phyloP scores from a whole-genome alignment of 2,329 filamentous ascomycete species.

The Macrophomina pseudophaseolina region DNA sequence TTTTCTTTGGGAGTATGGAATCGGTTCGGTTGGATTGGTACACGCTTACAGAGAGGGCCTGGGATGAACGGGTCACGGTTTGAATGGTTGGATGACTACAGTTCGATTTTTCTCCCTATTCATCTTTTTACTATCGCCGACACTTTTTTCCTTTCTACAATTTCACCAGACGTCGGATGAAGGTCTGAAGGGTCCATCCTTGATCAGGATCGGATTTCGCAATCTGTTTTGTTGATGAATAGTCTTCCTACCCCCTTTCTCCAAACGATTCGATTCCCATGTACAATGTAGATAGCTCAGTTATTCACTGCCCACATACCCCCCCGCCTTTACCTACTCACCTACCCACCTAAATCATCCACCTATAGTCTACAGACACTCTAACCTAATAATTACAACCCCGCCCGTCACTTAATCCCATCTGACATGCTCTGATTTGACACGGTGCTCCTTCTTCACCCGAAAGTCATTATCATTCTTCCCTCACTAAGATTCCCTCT shows the following conservation, averaged over 20 bases:
- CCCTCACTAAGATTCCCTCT: too few species aligned
- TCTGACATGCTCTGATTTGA: too few species aligned
- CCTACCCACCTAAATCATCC: background rate
- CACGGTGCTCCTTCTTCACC: too few species aligned
- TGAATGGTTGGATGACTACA: conserved; percentile 11
- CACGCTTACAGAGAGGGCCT: background rate
- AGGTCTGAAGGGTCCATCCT: conserved; percentile 6
- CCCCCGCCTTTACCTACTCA: background rate
- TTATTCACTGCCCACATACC: background rate
- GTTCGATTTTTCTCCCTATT: background rate
- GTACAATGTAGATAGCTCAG: conserved; percentile 18
- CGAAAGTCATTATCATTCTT: too few species aligned
- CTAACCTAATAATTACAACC: background rate
- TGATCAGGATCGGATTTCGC: background rate
- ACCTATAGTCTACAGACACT: too few species aligned
- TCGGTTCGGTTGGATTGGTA: background rate
- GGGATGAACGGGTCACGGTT: conserved; percentile 4
- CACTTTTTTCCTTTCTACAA: background rate
- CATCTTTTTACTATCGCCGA: background rate
- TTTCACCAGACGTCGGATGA: background rate
- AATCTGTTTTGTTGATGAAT: background rate
- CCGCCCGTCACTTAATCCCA: too few species aligned
- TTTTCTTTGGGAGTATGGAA: background rate
- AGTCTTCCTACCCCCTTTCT: background rate
- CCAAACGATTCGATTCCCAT: conserved; percentile 10